Evolutionary conservation across 2,329 filamentous ascomycete species (phyloP).

Genomic region (Drechslera avenae): DNA sequence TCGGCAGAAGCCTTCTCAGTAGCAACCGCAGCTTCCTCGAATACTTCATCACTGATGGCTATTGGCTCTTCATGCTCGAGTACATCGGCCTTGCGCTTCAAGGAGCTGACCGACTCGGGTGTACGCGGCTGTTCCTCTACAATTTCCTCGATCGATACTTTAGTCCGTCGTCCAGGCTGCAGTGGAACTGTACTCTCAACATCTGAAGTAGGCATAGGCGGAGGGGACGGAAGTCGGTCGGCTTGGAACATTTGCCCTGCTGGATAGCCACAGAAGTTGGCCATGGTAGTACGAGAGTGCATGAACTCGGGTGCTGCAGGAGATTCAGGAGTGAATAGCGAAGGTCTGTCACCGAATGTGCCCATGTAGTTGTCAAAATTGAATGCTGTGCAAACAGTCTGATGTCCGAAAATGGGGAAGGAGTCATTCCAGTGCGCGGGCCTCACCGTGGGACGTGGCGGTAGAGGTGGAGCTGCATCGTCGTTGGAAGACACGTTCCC

Average conservation of each 20-base stretch:
- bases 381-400: constrained; percentile 7
- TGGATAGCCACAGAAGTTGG: not conserved
- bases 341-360: constrained; percentile 16
- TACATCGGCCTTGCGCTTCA: constrained; percentile 43
- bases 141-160: constrained; percentile 41
- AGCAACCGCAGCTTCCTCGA: not conserved
- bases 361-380: constrained; percentile 13
- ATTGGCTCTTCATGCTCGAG: constrained; percentile 20
- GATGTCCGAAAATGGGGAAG: constrained; percentile 16
- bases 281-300: not conserved
- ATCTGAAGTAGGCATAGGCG: constrained; percentile 18
- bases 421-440: constrained; percentile 11
- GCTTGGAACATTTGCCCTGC: not conserved
- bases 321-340: constrained; percentile 14
- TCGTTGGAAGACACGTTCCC: constrained; percentile 1
- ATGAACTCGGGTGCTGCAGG: constrained; percentile 10
- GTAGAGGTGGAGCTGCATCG: constrained; percentile 19
- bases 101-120: constrained; percentile 31
- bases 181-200: constrained; percentile 8
- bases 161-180: constrained; percentile 30
- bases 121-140: constrained; percentile 42
- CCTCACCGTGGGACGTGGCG: constrained; percentile 23
- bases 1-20: not conserved
- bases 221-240: constrained; percentile 27
- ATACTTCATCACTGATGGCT: not conserved